A percentile compares a stretch with the other conserved stretches of the same genome.
phyloP scores from a whole-genome alignment of 176 grass and related monocot species.

The Eleusine indica region DNA sequence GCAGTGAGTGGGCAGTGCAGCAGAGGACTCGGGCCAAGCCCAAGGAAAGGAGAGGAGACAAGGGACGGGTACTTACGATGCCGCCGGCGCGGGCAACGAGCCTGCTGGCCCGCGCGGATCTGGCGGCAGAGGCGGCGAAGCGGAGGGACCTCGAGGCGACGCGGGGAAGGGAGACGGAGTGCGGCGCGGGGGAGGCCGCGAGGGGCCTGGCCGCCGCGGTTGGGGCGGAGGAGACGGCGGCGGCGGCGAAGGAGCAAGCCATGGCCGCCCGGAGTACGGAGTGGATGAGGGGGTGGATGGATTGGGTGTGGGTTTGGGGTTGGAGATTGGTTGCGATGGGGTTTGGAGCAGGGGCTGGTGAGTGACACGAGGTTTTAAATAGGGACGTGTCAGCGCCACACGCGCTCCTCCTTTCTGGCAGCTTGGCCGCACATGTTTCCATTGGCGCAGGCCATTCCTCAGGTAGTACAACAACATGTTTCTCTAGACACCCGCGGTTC shows the following conservation, averaged over 20 bases:
- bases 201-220: constrained; percentile 27
- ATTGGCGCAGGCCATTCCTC: too few species aligned
- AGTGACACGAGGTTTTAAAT: constrained; percentile 17
- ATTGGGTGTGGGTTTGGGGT: constrained; percentile 37
- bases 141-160: constrained; percentile 24
- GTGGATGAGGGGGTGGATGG: constrained; percentile 37
- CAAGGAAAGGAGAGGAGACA: neutral
- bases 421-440: neutral
- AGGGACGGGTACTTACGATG: constrained; percentile 30
- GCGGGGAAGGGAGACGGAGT: constrained; percentile 41
- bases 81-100: constrained; percentile 57
- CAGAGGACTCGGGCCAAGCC: neutral
- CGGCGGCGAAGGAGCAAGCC: constrained; percentile 60
- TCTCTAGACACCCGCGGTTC: too few species aligned
- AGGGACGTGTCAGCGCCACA: constrained; percentile 19
- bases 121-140: constrained; percentile 20
- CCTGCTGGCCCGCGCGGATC: constrained; percentile 48
- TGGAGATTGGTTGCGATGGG: neutral
- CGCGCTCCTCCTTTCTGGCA: neutral
- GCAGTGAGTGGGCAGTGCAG: constrained; percentile 4
- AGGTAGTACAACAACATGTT: too few species aligned
- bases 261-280: constrained; percentile 47
- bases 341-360: neutral
- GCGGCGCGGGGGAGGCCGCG: constrained; percentile 22
- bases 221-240: constrained; percentile 29